A percentile compares a stretch with the other conserved stretches of the same genome.
phyloP scores from a whole-genome alignment of 768 basidiomycete species.

The Russula vinacea region DNA sequence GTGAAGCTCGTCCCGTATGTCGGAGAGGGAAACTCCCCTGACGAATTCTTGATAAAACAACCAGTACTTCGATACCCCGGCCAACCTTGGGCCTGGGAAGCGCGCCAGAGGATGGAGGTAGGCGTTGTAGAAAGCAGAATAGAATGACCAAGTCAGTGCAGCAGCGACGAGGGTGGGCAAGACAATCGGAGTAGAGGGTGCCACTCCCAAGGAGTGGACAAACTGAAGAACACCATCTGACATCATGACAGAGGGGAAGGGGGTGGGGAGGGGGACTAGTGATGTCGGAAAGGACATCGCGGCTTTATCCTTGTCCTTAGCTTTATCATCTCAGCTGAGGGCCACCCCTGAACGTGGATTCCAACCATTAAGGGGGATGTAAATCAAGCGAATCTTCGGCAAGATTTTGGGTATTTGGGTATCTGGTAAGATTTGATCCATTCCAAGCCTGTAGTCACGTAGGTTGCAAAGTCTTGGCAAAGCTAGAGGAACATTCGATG shows the following conservation, averaged over 20 bases:
- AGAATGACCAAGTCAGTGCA: neutral
- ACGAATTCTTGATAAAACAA: constrained; percentile 27
- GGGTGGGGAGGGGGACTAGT: neutral
- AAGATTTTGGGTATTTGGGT: no score
- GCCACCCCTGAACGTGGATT: neutral
- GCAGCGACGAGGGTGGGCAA: neutral
- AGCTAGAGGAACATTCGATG: neutral
- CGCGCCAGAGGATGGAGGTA: constrained; percentile 29
- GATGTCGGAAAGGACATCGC: neutral
- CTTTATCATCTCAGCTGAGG: neutral
- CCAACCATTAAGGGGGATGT: neutral
- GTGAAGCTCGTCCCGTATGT: constrained; percentile 41
- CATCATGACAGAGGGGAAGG: neutral
- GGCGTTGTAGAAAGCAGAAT: constrained; percentile 13
- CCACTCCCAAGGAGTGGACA: neutral
- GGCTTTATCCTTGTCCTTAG: neutral
- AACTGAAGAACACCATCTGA: neutral
- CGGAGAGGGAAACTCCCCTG: constrained; percentile 30
- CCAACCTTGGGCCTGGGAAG: constrained; percentile 31
- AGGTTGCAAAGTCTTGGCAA: no score
- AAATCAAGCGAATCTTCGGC: neutral
- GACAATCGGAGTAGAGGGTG: constrained; percentile 1
- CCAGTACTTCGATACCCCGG: constrained; percentile 28
- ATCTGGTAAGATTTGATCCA: neutral
- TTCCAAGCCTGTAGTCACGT: neutral